Evolutionary conservation across 139 green algal genomes (phyloP).

Genomic region (Parachlorella kessleri): DNA sequence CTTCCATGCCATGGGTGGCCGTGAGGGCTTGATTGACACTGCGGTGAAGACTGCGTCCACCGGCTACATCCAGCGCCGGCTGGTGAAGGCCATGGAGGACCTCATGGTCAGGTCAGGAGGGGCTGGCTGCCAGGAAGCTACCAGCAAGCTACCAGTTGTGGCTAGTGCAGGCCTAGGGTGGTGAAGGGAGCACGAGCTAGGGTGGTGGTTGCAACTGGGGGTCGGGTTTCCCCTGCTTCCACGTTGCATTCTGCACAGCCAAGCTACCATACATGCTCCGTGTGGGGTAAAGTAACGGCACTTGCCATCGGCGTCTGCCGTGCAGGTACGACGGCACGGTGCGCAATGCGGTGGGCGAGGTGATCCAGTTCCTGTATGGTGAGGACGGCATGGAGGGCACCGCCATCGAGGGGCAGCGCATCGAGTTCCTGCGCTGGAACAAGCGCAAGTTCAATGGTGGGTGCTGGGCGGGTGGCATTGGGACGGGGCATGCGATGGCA

Average conservation of each 20-base stretch:
- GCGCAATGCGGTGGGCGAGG: constrained; percentile 84
- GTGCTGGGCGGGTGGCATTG: too few species aligned
- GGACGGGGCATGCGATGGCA: too few species aligned
- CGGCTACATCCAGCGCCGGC: constrained; percentile 87
- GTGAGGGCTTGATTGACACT: constrained; percentile 99
- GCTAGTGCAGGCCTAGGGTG: too few species aligned
- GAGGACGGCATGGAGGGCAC: constrained; percentile 99
- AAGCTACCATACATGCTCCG: too few species aligned
- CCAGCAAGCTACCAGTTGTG: too few species aligned
- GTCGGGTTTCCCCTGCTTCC: too few species aligned
- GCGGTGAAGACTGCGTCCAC: constrained; percentile 96
- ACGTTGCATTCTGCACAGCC: too few species aligned
- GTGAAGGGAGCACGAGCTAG: too few species aligned
- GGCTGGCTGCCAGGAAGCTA: neutral
- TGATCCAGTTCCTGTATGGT: constrained; percentile 99
- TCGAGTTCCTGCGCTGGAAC: constrained; percentile 79
- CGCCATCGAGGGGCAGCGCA: constrained; percentile 88
- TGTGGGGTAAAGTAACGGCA: too few species aligned
- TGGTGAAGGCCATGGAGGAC: constrained; percentile 99
- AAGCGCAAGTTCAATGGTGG: constrained; percentile 47
- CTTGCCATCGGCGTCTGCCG: too few species aligned
- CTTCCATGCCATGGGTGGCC: constrained; percentile 99
- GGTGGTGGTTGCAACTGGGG: too few species aligned
- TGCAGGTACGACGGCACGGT: constrained; percentile 94
- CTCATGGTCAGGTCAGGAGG: constrained; percentile 79